Conservation (phyloP, 1,284 basidiomycete genomes). For the Trichosporon inkin region DNA sequence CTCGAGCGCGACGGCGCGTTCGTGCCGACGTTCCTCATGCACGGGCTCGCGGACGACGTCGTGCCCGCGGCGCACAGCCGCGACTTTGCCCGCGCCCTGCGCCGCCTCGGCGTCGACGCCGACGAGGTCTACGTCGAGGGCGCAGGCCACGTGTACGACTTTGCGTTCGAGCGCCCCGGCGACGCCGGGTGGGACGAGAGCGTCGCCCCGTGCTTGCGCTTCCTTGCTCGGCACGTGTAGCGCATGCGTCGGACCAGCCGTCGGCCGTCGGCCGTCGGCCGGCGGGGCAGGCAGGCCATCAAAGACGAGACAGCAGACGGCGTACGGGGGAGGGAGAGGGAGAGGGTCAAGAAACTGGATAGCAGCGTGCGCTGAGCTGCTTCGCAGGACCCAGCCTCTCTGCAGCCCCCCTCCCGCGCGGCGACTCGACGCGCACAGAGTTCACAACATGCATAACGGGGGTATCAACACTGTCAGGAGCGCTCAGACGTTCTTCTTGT, state of each 20-base stretch:
- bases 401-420: neutral
- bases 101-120: slow-evolving; percentile 23
- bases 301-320: too few relatives aligned
- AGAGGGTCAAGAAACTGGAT: too few relatives aligned
- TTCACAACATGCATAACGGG: too few relatives aligned
- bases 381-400: too few relatives aligned
- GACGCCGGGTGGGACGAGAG: slow-evolving; percentile 29
- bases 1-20: slow-evolving; percentile 17
- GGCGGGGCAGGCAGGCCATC: too few relatives aligned
- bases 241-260: too few relatives aligned
- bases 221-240: slow-evolving; percentile 28
- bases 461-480: neutral
- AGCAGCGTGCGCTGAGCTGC: too few relatives aligned
- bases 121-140: slow-evolving; percentile 22
- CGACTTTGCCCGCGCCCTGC: slow-evolving; percentile 20
- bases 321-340: too few relatives aligned
- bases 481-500: slow-evolving; percentile 1
- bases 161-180: slow-evolving; percentile 27
- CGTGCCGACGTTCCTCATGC: slow-evolving; percentile 33
- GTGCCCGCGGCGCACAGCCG: slow-evolving; percentile 27
- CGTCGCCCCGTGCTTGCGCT: slow-evolving; percentile 27
- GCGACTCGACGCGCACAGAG: neutral
- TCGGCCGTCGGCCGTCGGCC: too few relatives aligned
- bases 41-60: slow-evolving; percentile 26
- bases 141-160: slow-evolving; percentile 28